A percentile compares a stretch with the other conserved stretches of the same genome.
Evolutionary conservation across 2,329 filamentous ascomycete species (phyloP).

Genomic region (Pestalotiopsis sp.): DNA sequence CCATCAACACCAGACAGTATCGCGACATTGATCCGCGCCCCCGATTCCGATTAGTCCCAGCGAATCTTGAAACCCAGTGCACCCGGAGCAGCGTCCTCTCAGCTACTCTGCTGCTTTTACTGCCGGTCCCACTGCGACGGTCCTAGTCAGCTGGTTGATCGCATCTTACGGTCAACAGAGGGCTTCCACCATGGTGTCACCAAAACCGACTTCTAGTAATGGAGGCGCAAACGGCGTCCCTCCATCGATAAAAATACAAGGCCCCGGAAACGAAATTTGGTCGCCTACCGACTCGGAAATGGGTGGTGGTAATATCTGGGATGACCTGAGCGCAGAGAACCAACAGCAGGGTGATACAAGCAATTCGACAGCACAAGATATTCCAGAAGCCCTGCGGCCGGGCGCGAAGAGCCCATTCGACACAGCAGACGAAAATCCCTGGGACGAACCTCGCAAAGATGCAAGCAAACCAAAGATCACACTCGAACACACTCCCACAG

Average conservation of each 20-base stretch:
- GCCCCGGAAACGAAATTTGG: conserved; percentile 34
- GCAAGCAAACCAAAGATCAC: conserved; percentile 17
- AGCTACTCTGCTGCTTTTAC: background rate
- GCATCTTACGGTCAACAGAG: background rate
- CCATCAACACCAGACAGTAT: background rate
- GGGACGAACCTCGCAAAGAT: conserved; percentile 29
- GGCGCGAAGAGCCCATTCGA: conserved; percentile 31
- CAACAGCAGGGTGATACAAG: conserved; percentile 18
- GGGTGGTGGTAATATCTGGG: conserved; percentile 34
- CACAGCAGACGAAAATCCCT: conserved; percentile 38
- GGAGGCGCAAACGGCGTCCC: conserved; percentile 25
- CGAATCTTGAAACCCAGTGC: background rate
- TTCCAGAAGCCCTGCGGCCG: conserved; percentile 37
- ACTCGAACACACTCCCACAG: conserved; percentile 31
- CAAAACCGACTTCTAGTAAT: conserved; percentile 39
- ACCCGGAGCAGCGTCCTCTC: background rate
- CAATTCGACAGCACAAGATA: conserved; percentile 18
- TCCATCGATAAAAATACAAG: conserved; percentile 28
- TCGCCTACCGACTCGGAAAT: conserved; percentile 35
- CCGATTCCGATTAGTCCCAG: background rate
- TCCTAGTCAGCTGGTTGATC: background rate
- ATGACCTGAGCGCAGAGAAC: conserved; percentile 19
- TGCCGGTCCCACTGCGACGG: background rate
- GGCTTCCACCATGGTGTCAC: conserved; percentile 43
- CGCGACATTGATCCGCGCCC: background rate